phyloP scores from a whole-genome alignment of 2,329 filamentous ascomycete genomes.

The Colletotrichum eleusines region DNA sequence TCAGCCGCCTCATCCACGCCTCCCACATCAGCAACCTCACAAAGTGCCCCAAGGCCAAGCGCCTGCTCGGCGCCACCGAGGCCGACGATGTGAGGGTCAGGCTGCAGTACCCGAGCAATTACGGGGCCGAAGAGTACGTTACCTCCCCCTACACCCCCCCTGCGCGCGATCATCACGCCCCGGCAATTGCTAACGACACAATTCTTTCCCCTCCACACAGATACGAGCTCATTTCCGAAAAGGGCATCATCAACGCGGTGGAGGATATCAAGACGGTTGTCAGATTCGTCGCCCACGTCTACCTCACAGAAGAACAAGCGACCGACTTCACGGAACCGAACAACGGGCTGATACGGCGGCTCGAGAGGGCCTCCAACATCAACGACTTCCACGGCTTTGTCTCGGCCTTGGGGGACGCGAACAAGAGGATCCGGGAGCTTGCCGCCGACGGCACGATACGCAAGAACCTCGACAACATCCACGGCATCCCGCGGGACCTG shows the following conservation, averaged over 20 bases:
- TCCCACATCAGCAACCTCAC: slow-evolving; percentile 53
- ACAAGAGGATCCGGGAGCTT: slow-evolving; percentile 74
- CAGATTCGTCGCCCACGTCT: slow-evolving; percentile 77
- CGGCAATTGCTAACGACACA: slow-evolving; percentile 43
- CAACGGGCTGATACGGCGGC: slow-evolving; percentile 79
- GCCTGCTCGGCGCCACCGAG: slow-evolving; percentile 33
- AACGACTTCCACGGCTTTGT: slow-evolving; percentile 77
- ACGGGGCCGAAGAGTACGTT: slow-evolving; percentile 74
- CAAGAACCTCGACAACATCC: slow-evolving; percentile 76
- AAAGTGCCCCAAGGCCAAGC: slow-evolving; percentile 36
- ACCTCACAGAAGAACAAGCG: slow-evolving; percentile 78
- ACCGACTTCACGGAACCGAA: slow-evolving; percentile 77
- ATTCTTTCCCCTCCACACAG: slow-evolving; percentile 50
- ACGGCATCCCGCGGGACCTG: slow-evolving; percentile 77
- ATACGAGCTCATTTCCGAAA: slow-evolving; percentile 82
- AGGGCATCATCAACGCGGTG: slow-evolving; percentile 82
- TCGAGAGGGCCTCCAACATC: slow-evolving; percentile 79
- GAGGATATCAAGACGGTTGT: slow-evolving; percentile 80
- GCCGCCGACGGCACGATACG: slow-evolving; percentile 79
- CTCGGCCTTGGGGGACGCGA: slow-evolving; percentile 81
- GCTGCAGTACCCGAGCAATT: slow-evolving; percentile 86
- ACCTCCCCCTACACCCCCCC: slow-evolving; percentile 18
- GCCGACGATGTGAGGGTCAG: slow-evolving; percentile 71
- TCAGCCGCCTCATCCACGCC: slow-evolving; percentile 67
- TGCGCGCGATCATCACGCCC: slow-evolving; percentile 39